Base-by-base conservation (phyloP, 202 grass and related monocot genomes). In the Hordeum pubiflorum region DNA sequence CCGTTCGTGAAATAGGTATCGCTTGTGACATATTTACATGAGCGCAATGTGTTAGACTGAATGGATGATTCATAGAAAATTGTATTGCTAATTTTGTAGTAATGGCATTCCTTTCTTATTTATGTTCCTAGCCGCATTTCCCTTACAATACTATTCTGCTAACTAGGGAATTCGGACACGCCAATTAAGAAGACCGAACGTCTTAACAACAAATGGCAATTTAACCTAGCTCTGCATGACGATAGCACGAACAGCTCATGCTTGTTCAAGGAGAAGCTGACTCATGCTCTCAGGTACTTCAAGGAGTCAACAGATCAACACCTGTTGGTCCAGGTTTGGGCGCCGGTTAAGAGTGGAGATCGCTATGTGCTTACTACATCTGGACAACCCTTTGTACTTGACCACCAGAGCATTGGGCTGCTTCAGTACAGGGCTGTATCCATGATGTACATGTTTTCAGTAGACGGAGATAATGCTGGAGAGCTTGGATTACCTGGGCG, bases 281-380 rank as follows among this genome's bases (percentile, higher is more conserved):
- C 95, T 8, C 92, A 89, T 67, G 92, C 95, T 37, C 95, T 98
- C 66, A 87, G 92, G 14, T 88, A 86, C 82, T 92, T 98, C 72
- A 98, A 94, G 80, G 95, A 98, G 3, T 98, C 86, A 52, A 98
- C 92, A 39, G 86, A 94, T 84, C 88, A 98, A 69, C 90, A 94
- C 44, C 65, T 94, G 74, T 39, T 94, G 72, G 92, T 94, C 34
- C 95, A 98, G 71, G 95, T 98, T 34, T 98, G 92, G 95, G 95
- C 95, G 65, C 95, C 92, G 1, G 84, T 94, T 38, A 98, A 87
- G 83, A 94, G 75, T 29, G 92, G 92, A 63, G 74, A 94, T 39
- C 84, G 82, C 20, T 94, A 50, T 60, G 92, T 98, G 31, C 95
- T 98, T 77, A 94, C 92, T 41, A 98, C 95, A 11, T 91, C 95